Evolutionary conservation across 2,329 filamentous ascomycete genomes (phyloP).

Genomic region (Trichoderma sp.): DNA sequence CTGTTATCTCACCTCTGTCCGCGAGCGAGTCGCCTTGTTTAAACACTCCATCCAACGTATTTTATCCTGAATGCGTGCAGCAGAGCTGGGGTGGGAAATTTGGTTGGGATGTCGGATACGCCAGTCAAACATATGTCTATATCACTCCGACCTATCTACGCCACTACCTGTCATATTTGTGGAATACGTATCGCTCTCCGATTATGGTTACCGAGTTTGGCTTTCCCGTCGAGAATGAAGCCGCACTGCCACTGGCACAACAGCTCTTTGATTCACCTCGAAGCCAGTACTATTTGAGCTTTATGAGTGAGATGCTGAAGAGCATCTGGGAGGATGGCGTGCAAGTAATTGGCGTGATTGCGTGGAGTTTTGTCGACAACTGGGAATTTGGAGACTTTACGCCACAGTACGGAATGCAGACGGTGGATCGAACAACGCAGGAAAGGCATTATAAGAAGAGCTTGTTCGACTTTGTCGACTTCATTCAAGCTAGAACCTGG

Average conservation of each 20-base stretch:
- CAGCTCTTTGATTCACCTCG: conserved; percentile 59
- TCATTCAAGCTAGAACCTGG: conserved; percentile 42
- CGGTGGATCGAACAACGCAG: conserved; percentile 57
- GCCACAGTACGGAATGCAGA: conserved; percentile 59
- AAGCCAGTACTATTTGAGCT: conserved; percentile 58
- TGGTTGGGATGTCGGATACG: conserved; percentile 63
- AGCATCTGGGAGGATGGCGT: conserved; percentile 61
- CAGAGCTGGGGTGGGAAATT: conserved; percentile 51
- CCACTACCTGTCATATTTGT: conserved; percentile 59
- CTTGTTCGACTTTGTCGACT: conserved; percentile 62
- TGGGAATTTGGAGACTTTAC: conserved; percentile 56
- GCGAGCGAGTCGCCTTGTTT: not conserved
- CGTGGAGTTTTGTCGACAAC: conserved; percentile 58
- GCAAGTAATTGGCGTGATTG: conserved; percentile 56
- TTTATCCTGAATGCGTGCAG: conserved; percentile 58
- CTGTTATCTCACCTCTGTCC: conserved; percentile 47
- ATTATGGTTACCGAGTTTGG: conserved; percentile 60
- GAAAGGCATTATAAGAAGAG: conserved; percentile 59
- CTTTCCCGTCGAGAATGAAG: conserved; percentile 57
- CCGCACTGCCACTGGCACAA: conserved; percentile 48
- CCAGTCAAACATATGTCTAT: conserved; percentile 60
- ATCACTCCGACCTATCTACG: conserved; percentile 62
- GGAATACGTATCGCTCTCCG: conserved; percentile 59
- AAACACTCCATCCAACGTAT: conserved; percentile 4
- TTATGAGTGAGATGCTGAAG: conserved; percentile 58